Percentiles rank a stretch among this genome's conserved stretches.
phyloP scores from a whole-genome alignment of 805 yeast species.

The Kazachstania bromeliacearum region DNA sequence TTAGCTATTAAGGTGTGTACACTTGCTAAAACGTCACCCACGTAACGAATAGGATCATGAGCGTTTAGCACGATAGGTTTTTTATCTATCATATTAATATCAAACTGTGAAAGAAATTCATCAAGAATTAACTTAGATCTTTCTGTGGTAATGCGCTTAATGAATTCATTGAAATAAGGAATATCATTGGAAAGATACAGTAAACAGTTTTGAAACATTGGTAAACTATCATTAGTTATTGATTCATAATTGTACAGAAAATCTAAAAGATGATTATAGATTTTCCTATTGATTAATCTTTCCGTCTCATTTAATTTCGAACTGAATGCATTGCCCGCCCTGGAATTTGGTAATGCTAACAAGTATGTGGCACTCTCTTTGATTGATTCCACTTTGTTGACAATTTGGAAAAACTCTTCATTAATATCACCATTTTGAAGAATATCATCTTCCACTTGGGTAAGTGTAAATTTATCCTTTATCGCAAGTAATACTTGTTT shows the following conservation, averaged over 20 bases:
- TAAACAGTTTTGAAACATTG: constrained; percentile 28
- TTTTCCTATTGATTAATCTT: constrained; percentile 44
- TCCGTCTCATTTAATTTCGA: constrained; percentile 44
- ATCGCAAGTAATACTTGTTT: constrained; percentile 44
- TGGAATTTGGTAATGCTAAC: constrained; percentile 58
- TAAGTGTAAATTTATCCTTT: constrained; percentile 54
- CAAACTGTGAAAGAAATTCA: constrained; percentile 56
- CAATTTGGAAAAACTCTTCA: constrained; percentile 48
- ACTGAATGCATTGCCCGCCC: constrained; percentile 58
- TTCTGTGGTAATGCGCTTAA: constrained; percentile 55
- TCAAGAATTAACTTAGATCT: constrained; percentile 55
- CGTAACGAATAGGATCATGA: constrained; percentile 71
- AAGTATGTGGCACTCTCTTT: constrained; percentile 61
- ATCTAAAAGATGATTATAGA: constrained; percentile 36
- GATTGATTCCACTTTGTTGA: constrained; percentile 54
- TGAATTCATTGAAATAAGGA: constrained; percentile 47
- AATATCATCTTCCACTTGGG: constrained; percentile 60
- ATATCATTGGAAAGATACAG: constrained; percentile 34
- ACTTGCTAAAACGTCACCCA: constrained; percentile 84
- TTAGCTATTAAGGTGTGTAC: constrained; percentile 78
- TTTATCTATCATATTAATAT: constrained; percentile 13
- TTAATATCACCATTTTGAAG: constrained; percentile 36
- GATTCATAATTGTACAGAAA: constrained; percentile 26
- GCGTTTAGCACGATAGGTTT: constrained; percentile 55
- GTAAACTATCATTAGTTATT: constrained; percentile 7